Evolutionary conservation across 2,329 filamentous ascomycete genomes (phyloP).

Genomic region (Hypocrella siamensis): DNA sequence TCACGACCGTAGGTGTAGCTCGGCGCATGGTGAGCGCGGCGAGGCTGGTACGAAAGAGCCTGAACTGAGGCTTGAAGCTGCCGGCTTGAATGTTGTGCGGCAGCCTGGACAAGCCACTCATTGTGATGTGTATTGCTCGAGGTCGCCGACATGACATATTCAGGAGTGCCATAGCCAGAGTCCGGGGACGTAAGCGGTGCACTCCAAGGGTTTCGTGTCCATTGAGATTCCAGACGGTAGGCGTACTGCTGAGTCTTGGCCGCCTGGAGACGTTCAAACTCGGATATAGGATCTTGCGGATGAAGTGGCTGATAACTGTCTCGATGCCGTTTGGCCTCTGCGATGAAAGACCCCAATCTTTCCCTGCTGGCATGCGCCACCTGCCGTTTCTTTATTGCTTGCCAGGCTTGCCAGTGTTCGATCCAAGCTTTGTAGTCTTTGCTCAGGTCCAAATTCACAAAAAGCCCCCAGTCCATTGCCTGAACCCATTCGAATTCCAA

Average conservation of each 20-base stretch:
- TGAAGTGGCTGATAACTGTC: conserved; percentile 25
- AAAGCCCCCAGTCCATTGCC: conserved; percentile 70
- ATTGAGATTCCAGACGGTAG: conserved; percentile 30
- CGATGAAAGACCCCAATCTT: conserved; percentile 30
- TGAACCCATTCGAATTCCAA: conserved; percentile 81
- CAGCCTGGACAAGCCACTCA: conserved; percentile 37
- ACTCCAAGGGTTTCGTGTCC: conserved; percentile 28
- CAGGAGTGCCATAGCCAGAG: conserved; percentile 45
- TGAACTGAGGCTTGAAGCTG: conserved; percentile 27
- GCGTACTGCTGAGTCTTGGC: conserved; percentile 24
- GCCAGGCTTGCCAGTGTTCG: conserved; percentile 43
- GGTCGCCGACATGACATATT: conserved; percentile 39
- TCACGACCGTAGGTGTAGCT: conserved; percentile 30
- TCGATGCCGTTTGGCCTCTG: conserved; percentile 31
- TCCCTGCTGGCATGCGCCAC: conserved; percentile 32
- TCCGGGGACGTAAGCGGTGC: conserved; percentile 43
- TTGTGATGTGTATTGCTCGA: conserved; percentile 39
- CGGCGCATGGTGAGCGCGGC: conserved; percentile 22
- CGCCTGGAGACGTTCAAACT: conserved; percentile 33
- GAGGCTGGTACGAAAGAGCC: conserved; percentile 24
- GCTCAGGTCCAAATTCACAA: conserved; percentile 66
- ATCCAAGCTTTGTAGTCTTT: conserved; percentile 54
- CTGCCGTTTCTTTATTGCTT: conserved; percentile 37
- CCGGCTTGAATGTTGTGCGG: conserved; percentile 25
- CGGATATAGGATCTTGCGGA: conserved; percentile 38